phyloP scores from a whole-genome alignment of 371 early-diverging fungal species.

The Mucor sp. region DNA sequence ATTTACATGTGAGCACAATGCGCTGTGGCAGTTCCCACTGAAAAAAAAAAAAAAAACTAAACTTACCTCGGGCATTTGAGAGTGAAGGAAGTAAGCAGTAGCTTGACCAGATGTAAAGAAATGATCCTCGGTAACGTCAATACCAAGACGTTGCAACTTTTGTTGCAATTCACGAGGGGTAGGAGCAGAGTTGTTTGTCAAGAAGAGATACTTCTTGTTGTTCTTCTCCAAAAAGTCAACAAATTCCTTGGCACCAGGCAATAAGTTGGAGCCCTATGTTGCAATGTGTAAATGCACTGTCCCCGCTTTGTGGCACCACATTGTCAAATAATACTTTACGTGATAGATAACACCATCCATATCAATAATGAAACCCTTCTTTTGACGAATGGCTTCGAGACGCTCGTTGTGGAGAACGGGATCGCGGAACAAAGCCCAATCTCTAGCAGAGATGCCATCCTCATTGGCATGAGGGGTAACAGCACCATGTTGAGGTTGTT shows the following conservation, averaged over 20 bases:
- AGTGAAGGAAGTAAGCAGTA: slow-evolving; percentile 65
- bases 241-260: slow-evolving; percentile 68
- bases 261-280: slow-evolving; percentile 52
- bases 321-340: slow-evolving; percentile 34
- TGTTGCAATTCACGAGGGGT: slow-evolving; percentile 68
- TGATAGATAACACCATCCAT: slow-evolving; percentile 77
- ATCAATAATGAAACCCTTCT: slow-evolving; percentile 68
- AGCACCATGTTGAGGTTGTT: neutral
- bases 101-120: slow-evolving; percentile 71
- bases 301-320: neutral
- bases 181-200: slow-evolving; percentile 73
- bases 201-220: slow-evolving; percentile 67
- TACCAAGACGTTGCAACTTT: slow-evolving; percentile 62
- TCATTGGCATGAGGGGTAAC: slow-evolving; percentile 11
- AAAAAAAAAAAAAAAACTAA: too few relatives aligned
- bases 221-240: slow-evolving; percentile 61
- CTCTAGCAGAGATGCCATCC: slow-evolving; percentile 33
- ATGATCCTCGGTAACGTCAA: slow-evolving; percentile 60
- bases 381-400: slow-evolving; percentile 57
- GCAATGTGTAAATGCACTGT: neutral
- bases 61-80: slow-evolving; percentile 59
- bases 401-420: slow-evolving; percentile 50
- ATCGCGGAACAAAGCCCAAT: slow-evolving; percentile 46
- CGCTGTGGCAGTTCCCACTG: neutral
- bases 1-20: neutral